phyloP scores from a whole-genome alignment of 164 flowering plant genomes.

The Berberis vulgaris region DNA sequence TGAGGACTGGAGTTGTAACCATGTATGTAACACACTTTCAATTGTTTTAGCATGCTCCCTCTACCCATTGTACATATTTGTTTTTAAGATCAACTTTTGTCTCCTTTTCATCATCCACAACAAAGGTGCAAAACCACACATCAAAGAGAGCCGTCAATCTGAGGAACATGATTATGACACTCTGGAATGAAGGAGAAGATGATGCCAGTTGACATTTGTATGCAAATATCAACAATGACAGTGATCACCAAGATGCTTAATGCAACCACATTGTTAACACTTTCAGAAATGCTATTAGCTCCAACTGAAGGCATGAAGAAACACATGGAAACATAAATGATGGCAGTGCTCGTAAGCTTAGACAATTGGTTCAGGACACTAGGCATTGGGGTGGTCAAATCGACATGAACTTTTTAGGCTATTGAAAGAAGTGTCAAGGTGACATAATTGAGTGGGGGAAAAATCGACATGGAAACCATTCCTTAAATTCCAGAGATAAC shows the following conservation, averaged over 20 bases:
- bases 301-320: slow-evolving; percentile 8
- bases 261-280: slow-evolving; percentile 3
- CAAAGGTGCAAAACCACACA: neutral
- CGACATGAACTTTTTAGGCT: slow-evolving; percentile 4
- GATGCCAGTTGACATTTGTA: slow-evolving; percentile 5
- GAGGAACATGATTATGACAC: slow-evolving; percentile 1
- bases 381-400: slow-evolving; percentile 11
- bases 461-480: slow-evolving; percentile 8
- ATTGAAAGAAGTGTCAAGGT: slow-evolving; percentile 5
- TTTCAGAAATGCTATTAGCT: neutral
- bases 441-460: slow-evolving; percentile 4
- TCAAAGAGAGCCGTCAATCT: neutral
- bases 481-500: neutral
- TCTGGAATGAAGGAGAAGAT: slow-evolving; percentile 6
- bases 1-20: neutral
- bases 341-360: slow-evolving; percentile 5
- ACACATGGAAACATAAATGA: slow-evolving; percentile 2
- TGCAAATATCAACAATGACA: slow-evolving; percentile 1
- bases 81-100: neutral
- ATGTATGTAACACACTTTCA: neutral
- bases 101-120: neutral
- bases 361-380: slow-evolving; percentile 4
- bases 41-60: neutral
- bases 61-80: neutral
- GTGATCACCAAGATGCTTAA: slow-evolving; percentile 5